Evolutionary conservation across 257 asterid species (phyloP).

Genomic region (Solanum neorickii): DNA sequence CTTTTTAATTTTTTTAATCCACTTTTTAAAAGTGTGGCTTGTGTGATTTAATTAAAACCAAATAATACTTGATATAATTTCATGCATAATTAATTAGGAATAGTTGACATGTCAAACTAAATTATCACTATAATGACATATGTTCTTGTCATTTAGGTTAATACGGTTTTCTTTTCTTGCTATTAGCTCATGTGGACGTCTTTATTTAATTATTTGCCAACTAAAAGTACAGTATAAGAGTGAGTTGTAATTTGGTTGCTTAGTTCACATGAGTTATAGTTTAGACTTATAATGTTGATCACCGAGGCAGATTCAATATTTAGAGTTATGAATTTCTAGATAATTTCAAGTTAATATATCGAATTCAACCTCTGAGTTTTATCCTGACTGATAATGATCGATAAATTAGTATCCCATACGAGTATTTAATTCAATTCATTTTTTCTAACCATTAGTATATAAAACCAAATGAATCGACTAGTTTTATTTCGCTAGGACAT

Average conservation of each 20-base stretch:
- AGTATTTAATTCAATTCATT: background rate
- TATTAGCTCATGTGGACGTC: background rate
- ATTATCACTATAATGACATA: background rate
- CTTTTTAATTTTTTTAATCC: background rate
- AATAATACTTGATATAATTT: background rate
- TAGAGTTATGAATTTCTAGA: background rate
- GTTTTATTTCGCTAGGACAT: background rate
- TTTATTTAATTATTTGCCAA: background rate
- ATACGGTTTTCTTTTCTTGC: background rate
- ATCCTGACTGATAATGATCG: background rate
- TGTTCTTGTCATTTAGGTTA: background rate
- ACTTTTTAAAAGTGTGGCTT: background rate
- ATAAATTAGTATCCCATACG: background rate
- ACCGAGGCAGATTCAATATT: fast-evolving
- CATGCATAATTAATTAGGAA: background rate
- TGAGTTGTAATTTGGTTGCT: background rate
- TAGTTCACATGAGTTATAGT: background rate
- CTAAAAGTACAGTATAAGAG: background rate
- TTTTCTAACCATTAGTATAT: background rate
- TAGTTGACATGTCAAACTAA: background rate
- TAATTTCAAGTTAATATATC: background rate
- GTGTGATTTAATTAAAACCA: background rate
- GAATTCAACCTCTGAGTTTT: fast-evolving
- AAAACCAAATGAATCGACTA: background rate
- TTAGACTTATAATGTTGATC: background rate